Evolutionary conservation across 768 basidiomycete genomes (phyloP), one percentile per base, ranked within the genome.

Genomic region (Xerocomus spinulosus): DNA sequence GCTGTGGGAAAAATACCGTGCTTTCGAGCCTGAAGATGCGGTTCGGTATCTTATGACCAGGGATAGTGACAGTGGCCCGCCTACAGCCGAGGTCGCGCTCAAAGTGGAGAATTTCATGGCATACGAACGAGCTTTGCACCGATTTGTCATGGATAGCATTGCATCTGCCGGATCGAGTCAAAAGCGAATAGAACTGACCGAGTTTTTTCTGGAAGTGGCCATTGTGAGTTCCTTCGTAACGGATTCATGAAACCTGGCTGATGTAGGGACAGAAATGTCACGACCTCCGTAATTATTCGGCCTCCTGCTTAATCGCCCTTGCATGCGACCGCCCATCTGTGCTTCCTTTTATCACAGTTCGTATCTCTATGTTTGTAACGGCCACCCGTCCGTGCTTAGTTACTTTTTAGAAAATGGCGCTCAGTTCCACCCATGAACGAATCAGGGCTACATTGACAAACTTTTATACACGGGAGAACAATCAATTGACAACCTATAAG

Each of bases 151-250:
- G 80, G 12, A 65, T 41, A 46, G 53, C 8, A 60, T 68, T n/a
- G 60, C 58, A 17, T 51, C 55, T n/a, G 58, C 60, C 9, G 37
- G 44, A 21, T 58, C 65, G 18, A 17, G 44, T 10, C 56, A 54
- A 36, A 48, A 42, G 35, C 67, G 60, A 28, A 50, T 35, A 9
- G 53, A 59, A 36, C 49, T 72, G 18, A 54, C 74, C 1, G 66
- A 65, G 35, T 72, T 77, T 50, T 76, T 77, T 70, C 39, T 77
- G 21, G 73, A 77, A 44, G 51, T 77, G 38, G 73, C 77, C 18
- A 63, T 53, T 12, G 77, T 79, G 49, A 48, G 57, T 30, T 21
- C 39, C 42, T 17, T 39, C n/a, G n/a, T 36, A 25, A 40, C 23
- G 17, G 9, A 48, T 12, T 17, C 10, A 30, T 1, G 32, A n/a